Evolutionary conservation across 73 alveolate species (phyloP).

Genomic region (Tetrahymena borealis): DNA sequence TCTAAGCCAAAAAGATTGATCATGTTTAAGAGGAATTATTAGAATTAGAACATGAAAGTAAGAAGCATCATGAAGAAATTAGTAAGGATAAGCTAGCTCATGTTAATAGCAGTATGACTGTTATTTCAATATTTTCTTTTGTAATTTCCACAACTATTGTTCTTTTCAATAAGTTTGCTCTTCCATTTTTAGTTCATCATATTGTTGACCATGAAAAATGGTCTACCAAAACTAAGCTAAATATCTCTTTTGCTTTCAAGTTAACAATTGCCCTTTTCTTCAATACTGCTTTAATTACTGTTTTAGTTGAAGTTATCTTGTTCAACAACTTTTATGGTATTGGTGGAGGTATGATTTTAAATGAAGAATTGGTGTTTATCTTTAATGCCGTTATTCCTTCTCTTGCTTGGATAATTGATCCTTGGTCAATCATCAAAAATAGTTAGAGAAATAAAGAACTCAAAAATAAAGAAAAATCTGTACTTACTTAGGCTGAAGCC

Average conservation of each 20-base stretch:
- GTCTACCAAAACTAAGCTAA: conserved; percentile 26
- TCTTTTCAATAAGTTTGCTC: conserved; percentile 6
- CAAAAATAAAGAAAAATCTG: not conserved
- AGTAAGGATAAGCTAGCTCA: not conserved
- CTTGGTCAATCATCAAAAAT: conserved; percentile 26
- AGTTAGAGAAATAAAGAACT: conserved; percentile 2
- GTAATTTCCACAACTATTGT: not conserved
- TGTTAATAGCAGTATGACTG: not conserved
- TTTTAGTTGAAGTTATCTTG: conserved; percentile 13
- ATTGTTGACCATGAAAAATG: conserved; percentile 7
- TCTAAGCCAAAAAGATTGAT: not conserved
- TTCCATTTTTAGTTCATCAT: not conserved
- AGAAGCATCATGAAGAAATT: not conserved
- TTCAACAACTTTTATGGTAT: conserved; percentile 28
- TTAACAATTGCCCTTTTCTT: conserved; percentile 27
- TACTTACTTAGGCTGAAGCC: conserved; percentile 33
- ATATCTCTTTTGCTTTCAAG: conserved; percentile 25
- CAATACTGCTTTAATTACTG: conserved; percentile 31
- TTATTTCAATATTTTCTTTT: not conserved
- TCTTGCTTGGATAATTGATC: conserved; percentile 28
- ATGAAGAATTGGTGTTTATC: conserved; percentile 24
- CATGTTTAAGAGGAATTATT: not conserved
- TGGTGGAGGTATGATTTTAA: conserved; percentile 30
- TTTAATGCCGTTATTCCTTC: conserved; percentile 27
- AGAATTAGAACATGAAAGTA: not conserved